These are phyloP conservation scores for Hyphopichia khmerensis DNA, from an alignment of 1,139 yeast species.

Conservation along the genomic window DNA sequence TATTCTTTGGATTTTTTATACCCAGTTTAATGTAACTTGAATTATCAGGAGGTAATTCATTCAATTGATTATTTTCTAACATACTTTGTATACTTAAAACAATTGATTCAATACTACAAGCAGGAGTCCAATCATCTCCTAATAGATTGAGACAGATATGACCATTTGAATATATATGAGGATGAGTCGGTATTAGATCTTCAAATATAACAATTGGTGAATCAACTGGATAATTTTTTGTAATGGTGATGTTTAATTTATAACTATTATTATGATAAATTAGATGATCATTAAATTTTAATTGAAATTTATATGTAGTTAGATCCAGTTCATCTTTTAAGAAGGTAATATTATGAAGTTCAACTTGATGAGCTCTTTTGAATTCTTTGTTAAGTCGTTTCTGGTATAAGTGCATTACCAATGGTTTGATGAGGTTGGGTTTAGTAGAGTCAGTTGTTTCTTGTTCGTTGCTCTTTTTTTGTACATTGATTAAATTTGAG, in stretches of 20 bases:
- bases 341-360: slow-evolving; percentile 29
- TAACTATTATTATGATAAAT: slow-evolving; percentile 24
- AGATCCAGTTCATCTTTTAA: slow-evolving; percentile 22
- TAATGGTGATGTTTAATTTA: slow-evolving; percentile 36
- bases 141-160: slow-evolving; percentile 66
- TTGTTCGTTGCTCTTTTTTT: not conserved
- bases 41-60: slow-evolving; percentile 58
- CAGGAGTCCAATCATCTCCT: slow-evolving; percentile 75
- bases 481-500: no score
- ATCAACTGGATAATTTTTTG: slow-evolving; percentile 58
- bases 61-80: slow-evolving; percentile 48
- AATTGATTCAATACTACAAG: slow-evolving; percentile 55
- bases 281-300: not conserved
- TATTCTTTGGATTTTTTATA: slow-evolving; percentile 54
- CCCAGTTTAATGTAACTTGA: slow-evolving; percentile 47
- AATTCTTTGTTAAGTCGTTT: slow-evolving; percentile 46
- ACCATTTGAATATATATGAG: slow-evolving; percentile 73
- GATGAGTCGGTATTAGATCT: slow-evolving; percentile 56
- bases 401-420: slow-evolving; percentile 26
- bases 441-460: no score
- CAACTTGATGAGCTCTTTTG: slow-evolving; percentile 18
- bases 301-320: slow-evolving; percentile 13
- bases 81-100: slow-evolving; percentile 64
- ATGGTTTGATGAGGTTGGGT: no score
- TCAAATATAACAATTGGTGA: slow-evolving; percentile 63